A percentile compares a stretch with the other conserved stretches of the same genome.
Evolutionary conservation across 1,284 basidiomycete genomes (phyloP).

Genomic region (Cryptococcus floricola): DNA sequence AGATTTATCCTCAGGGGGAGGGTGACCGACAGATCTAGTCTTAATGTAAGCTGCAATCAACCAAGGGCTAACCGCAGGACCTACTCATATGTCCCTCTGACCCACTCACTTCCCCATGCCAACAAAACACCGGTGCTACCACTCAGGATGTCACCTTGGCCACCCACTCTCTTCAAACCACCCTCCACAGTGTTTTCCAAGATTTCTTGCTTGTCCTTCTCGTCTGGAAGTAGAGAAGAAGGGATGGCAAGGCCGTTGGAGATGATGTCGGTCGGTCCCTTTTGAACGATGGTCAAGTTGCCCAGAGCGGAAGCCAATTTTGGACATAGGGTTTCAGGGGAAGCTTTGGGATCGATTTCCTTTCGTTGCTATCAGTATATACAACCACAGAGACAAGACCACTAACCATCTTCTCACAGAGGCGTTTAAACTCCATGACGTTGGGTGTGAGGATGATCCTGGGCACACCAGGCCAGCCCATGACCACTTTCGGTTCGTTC

Average conservation of each 20-base stretch:
- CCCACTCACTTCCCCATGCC: constrained; percentile 91
- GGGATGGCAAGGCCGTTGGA: constrained; percentile 47
- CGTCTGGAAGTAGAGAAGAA: constrained; percentile 13
- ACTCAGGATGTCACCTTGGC: constrained; percentile 90
- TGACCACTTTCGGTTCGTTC: constrained; percentile 67
- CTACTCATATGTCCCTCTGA: constrained; percentile 66
- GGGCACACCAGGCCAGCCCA: constrained; percentile 54
- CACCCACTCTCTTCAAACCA: constrained; percentile 87
- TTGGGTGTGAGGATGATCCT: constrained; percentile 74
- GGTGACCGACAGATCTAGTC: constrained; percentile 50
- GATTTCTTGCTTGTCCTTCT: constrained; percentile 41
- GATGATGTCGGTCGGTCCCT: constrained; percentile 64
- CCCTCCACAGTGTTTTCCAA: constrained; percentile 68
- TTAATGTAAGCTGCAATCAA: neutral
- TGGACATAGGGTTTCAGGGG: constrained; percentile 57
- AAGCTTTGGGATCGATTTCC: constrained; percentile 50
- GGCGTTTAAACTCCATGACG: constrained; percentile 83
- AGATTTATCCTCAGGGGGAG: constrained; percentile 53
- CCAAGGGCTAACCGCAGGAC: constrained; percentile 13
- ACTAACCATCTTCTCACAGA: constrained; percentile 69
- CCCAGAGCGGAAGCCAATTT: constrained; percentile 68
- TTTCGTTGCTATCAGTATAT: constrained; percentile 22
- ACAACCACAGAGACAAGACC: neutral
- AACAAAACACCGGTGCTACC: constrained; percentile 83
- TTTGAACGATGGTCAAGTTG: constrained; percentile 87